Evolutionary conservation across 2,329 filamentous ascomycete species (phyloP), one percentile per base, ranked within the genome.

Genomic region (Harringtonia lauricola): DNA sequence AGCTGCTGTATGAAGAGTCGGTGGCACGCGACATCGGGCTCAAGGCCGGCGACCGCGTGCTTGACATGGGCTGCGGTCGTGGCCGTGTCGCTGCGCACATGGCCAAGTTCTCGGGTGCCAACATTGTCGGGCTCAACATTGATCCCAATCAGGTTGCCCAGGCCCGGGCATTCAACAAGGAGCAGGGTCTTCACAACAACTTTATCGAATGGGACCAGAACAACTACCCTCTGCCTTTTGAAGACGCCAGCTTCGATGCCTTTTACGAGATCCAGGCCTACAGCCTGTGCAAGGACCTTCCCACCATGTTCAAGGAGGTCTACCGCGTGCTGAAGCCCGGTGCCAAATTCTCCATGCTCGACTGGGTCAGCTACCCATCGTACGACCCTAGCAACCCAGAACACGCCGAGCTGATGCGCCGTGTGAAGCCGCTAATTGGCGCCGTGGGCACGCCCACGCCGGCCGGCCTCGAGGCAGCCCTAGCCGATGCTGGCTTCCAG

Each of bases 261-360:
- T 72, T 74, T 47, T 74, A 67, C 63, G 72, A 66, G 68, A 80
- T 66, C 66, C 79, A 64, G 64, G 79, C 60, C 44, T 70, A 64
- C 54, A 77, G 64, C 61, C 68, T 65, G 26, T 72, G 67, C 61
- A 70, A 69, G 47, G 68, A 74, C 42, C 59, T 68, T 2, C 52
- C 59, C 3, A 57, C 60, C 8, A 59, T 72, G 12, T 72, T 72
- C 57, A 56, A 55, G 39, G 71, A 74, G 54, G 57, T 74, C 42
- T 65, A 61, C 53, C 64, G 71, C 17, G 59, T 74, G 4, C 50
- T 74, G 42, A 69, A 69, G 54, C 71, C 71, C 1, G 70, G 70
- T 14, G 65, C 70, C 12, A 65, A 62, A 50, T 64, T 74, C 47
- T 67, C 70, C 3, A 55, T 71, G 26, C 58, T 74, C 28, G 71